Conservation (phyloP, 352 stramenopile genomes). For the Phytophthora brassicae region DNA sequence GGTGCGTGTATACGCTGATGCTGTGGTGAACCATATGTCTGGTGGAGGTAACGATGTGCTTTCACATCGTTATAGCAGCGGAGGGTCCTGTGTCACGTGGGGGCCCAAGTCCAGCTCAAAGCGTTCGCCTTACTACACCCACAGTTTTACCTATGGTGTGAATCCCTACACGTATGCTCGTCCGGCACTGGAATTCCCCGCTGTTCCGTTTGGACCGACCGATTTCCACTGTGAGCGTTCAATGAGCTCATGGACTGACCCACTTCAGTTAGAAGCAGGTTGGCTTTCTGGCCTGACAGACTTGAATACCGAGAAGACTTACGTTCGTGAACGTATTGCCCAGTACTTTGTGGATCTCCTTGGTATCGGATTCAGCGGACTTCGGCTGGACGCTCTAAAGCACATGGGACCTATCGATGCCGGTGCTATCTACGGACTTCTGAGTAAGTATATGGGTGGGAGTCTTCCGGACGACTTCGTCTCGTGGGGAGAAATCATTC, state of each 20-base stretch:
- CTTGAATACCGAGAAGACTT: conserved; percentile 59
- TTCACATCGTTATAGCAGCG: conserved; percentile 31
- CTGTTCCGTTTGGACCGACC: conserved; percentile 52
- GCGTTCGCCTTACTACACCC: conserved; percentile 51
- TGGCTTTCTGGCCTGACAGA: conserved; percentile 53
- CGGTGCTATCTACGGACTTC: conserved; percentile 48
- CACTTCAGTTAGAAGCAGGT: conserved; percentile 37
- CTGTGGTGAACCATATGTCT: conserved; percentile 65
- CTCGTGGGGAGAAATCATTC: conserved; percentile 56
- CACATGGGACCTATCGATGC: conserved; percentile 58
- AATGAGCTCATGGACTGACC: conserved; percentile 42
- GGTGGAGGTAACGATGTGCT: conserved; percentile 48
- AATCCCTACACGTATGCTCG: conserved; percentile 50
- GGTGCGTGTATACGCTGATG: conserved; percentile 62
- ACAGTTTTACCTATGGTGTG: conserved; percentile 40
- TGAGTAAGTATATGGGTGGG: conserved; percentile 63
- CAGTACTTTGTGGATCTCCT: conserved; percentile 76
- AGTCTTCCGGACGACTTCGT: conserved; percentile 62
- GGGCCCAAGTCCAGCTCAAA: conserved; percentile 38
- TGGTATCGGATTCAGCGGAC: conserved; percentile 66
- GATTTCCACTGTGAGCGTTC: conserved; percentile 69
- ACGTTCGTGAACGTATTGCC: conserved; percentile 63
- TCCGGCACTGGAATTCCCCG: conserved; percentile 56
- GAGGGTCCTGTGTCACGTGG: conserved; percentile 35
- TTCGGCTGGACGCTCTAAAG: conserved; percentile 68